phyloP scores from a whole-genome alignment of 345 rosid genomes.

The Populus euphratica region DNA sequence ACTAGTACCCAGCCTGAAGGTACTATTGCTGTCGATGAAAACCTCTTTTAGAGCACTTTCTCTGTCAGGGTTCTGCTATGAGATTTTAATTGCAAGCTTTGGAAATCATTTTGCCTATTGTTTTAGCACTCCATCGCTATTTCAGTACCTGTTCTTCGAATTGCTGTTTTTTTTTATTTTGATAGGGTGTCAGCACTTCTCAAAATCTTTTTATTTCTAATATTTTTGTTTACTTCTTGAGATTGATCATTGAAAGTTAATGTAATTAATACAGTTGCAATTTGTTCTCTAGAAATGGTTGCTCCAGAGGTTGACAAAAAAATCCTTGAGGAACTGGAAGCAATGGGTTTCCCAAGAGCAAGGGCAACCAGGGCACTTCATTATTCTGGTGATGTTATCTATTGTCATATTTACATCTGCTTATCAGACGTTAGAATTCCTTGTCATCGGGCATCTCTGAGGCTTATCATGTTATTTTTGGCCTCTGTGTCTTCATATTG shows the following conservation, averaged over 20 bases:
- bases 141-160: no score
- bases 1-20: conserved; percentile 65
- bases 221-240: neutral
- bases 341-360: conserved; percentile 76
- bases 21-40: conserved; percentile 5
- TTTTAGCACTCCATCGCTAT: no score
- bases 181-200: neutral
- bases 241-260: neutral
- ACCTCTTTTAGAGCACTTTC: neutral
- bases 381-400: conserved; percentile 59
- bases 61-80: no score
- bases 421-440: neutral
- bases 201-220: neutral
- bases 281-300: conserved; percentile 61
- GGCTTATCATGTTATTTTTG: neutral
- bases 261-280: neutral
- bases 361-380: conserved; percentile 92
- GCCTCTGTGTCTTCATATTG: neutral
- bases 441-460: neutral
- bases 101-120: no score
- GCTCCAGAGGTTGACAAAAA: conserved; percentile 80
- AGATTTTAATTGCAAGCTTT: no score
- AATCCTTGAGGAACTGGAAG: conserved; percentile 80
- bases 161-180: no score
- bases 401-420: neutral